Evolutionary conservation across 139 green algal genomes (phyloP), one percentile per base, ranked within the genome.

Genomic region (Desmodesmus armatus): DNA sequence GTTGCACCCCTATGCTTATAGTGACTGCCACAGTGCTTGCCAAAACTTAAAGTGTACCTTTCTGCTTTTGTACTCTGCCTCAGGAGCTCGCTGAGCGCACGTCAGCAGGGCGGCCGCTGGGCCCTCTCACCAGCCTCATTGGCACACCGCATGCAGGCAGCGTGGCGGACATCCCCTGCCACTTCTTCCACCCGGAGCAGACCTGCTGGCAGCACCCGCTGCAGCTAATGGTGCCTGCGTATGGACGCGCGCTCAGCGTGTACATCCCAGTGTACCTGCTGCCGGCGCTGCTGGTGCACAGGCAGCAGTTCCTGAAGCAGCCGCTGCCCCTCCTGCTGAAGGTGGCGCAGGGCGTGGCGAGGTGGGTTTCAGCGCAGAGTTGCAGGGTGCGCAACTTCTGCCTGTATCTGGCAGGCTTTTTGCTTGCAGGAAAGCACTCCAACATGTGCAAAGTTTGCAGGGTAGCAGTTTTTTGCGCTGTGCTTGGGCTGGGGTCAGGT

Each of bases 251-350:
- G 0, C 82, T 99, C 35, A 90, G 89, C 0, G 93, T 99, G n/a
- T 98, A 96, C 82, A 33, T 96, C 6, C 93, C 91, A 1, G 91
- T 96, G 63, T 95, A 94, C 72, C 84, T 92, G 62, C 71, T 94
- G n/a, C 88, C 86, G 31, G 82, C 85, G 2, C 74, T 98, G 44
- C 89, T 99, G 70, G 96, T 99, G 73, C 96, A 99, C 89, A 91
- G 96, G 76, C 76, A 90, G 55, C 71, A 83, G 33, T 87, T 98
- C 80, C 66, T 96, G 58, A 74, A 83, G 31, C 49, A 66, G 58
- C 74, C 88, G 29, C 23, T 75, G 65, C 70, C 80, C 39, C 90
- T 98, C n/a, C 89, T 95, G 84, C 83, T 85, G 6, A 94, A 95
- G 87, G 67, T 96, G 27, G 78, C 77, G 4, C 23, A 87, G 55